These are phyloP conservation scores for Cucurbita maxima DNA, from an alignment of 306 rosid species.

Conservation along the genomic window DNA sequence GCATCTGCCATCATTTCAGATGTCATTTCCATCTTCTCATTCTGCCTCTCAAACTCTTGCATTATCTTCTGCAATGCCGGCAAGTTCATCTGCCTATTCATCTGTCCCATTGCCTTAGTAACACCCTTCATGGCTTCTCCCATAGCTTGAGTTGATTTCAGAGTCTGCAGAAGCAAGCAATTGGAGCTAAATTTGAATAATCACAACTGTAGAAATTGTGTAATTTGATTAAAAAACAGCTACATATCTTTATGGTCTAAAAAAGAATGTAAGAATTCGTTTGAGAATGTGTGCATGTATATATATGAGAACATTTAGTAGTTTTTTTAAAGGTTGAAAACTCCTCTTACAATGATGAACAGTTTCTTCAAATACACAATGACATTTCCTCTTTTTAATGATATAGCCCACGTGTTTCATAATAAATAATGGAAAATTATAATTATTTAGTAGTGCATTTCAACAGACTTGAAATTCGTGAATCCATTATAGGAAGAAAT, in stretches of 20 bases:
- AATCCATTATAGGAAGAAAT: too few species aligned
- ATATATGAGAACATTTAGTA: too few species aligned
- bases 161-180: constrained; percentile 31
- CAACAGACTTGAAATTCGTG: too few species aligned
- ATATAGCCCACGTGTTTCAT: too few species aligned
- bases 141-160: constrained; percentile 95
- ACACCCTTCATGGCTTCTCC: constrained; percentile 98
- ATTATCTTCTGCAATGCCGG: constrained; percentile 83
- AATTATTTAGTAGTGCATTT: neutral
- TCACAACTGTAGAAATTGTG: neutral
- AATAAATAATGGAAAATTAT: neutral
- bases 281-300: neutral
- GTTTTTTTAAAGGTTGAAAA: neutral
- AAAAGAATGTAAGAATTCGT: neutral
- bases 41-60: constrained; percentile 94
- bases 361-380: neutral
- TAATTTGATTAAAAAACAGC: neutral
- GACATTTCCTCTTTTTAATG: neutral
- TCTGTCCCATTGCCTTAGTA: constrained; percentile 95
- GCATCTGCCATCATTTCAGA: constrained; percentile 90
- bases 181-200: neutral
- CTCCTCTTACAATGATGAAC: neutral
- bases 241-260: neutral
- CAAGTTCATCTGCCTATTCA: constrained; percentile 93
- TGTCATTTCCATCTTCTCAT: constrained; percentile 79